These are phyloP conservation scores for Vanrija humicola DNA, from an alignment of 1,284 basidiomycete genomes.

Conservation along the genomic window DNA sequence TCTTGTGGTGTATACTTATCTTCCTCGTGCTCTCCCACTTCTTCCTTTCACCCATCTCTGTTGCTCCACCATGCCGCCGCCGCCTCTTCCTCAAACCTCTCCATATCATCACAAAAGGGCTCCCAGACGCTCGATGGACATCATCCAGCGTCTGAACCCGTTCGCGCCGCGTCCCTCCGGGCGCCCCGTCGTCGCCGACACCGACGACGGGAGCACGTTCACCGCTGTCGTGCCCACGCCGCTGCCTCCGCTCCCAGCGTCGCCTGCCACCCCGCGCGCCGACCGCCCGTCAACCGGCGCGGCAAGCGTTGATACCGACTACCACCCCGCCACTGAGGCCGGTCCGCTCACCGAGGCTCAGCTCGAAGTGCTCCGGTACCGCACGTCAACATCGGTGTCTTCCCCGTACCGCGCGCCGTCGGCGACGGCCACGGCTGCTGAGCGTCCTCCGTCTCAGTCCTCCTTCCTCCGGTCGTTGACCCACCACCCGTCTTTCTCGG, in stretches of 20 bases:
- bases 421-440: neutral
- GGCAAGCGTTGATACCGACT: neutral
- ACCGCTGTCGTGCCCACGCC: no score
- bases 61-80: neutral
- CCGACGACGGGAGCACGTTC: neutral
- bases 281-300: neutral
- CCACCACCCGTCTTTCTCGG: conserved; percentile 33
- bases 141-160: conserved; percentile 3
- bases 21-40: neutral
- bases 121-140: conserved; percentile 1
- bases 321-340: neutral
- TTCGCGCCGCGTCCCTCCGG: neutral
- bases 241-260: no score
- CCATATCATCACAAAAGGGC: neutral
- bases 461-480: conserved; percentile 31
- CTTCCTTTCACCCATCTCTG: neutral
- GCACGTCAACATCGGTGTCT: neutral
- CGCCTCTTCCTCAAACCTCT: neutral
- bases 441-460: conserved; percentile 10
- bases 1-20: neutral
- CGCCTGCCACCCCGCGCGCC: no score
- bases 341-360: neutral
- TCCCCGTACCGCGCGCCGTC: neutral
- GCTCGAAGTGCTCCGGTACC: neutral
- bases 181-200: no score